Percentiles rank a stretch among this genome's conserved stretches.
These are phyloP conservation scores for Elongisporangium prolatum DNA, from an alignment of 352 stramenopile genomes.

Conservation along the genomic window DNA sequence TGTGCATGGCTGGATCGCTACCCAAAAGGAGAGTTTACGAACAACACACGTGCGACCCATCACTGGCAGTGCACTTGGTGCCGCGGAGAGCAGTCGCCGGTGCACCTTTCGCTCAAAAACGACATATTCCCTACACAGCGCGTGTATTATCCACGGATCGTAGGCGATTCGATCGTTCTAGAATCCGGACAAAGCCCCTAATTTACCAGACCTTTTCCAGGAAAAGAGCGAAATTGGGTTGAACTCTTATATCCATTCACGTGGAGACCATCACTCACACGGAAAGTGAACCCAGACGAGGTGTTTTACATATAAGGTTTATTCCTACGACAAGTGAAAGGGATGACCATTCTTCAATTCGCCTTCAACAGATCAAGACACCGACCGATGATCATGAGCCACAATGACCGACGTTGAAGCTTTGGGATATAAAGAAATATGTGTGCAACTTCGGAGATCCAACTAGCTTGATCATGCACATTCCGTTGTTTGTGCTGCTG, in stretches of 20 bases:
- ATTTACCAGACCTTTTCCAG: background rate
- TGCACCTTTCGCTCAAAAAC: slow-evolving; percentile 18
- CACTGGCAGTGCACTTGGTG: slow-evolving; percentile 68
- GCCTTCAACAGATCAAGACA: too few species aligned
- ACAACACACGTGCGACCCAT: slow-evolving; percentile 35
- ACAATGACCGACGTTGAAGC: too few species aligned
- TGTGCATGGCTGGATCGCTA: slow-evolving; percentile 37
- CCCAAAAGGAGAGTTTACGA: slow-evolving; percentile 41
- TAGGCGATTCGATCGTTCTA: background rate
- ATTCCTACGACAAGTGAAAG: background rate
- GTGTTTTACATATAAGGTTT: background rate
- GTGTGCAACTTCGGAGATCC: too few species aligned
- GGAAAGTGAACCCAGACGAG: background rate
- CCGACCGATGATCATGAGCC: too few species aligned
- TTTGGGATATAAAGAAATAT: too few species aligned
- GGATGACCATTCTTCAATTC: background rate
- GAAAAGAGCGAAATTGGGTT: background rate
- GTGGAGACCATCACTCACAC: background rate
- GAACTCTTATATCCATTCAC: background rate
- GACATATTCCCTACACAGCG: slow-evolving; percentile 13
- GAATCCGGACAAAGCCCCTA: background rate
- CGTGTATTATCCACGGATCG: slow-evolving; percentile 2
- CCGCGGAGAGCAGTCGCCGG: slow-evolving; percentile 18
- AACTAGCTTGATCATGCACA: too few species aligned
- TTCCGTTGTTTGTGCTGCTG: too few species aligned